These are phyloP conservation scores for Backusella westeae DNA, from an alignment of 192 early-diverging fungal genomes.

Conservation along the genomic window DNA sequence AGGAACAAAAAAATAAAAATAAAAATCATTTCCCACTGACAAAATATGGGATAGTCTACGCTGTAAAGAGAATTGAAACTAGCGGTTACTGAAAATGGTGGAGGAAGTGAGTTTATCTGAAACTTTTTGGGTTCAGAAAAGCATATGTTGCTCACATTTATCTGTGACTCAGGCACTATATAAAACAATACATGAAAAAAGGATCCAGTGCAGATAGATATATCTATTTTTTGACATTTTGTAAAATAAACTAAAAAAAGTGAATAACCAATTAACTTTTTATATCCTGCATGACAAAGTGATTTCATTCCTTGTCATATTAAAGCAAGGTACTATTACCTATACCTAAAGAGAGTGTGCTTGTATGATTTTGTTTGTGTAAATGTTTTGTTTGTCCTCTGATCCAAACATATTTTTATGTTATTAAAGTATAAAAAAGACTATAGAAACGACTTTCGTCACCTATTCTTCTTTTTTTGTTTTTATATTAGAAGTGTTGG, in stretches of 20 bases:
- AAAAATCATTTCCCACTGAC: neutral
- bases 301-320: conserved; percentile 5
- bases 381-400: conserved; percentile 3
- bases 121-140: neutral
- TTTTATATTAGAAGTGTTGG: neutral
- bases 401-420: neutral
- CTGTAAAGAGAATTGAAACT: neutral
- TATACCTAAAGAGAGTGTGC: neutral
- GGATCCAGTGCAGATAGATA: neutral
- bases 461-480: neutral
- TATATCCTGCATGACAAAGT: neutral
- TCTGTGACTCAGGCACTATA: neutral
- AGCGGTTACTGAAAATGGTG: neutral
- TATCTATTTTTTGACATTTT: conserved; percentile 3
- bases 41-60: neutral
- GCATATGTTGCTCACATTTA: neutral
- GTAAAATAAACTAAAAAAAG: neutral
- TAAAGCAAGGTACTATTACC: neutral
- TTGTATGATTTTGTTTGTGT: neutral
- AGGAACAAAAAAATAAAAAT: neutral
- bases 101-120: neutral
- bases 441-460: conserved; percentile 1
- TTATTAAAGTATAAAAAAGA: conserved; percentile 1
- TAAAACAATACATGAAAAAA: neutral
- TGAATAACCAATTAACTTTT: neutral